These are phyloP conservation scores for Podospora tetraspora DNA, from an alignment of 495 filamentous ascomycete genomes.

Conservation along the genomic window DNA sequence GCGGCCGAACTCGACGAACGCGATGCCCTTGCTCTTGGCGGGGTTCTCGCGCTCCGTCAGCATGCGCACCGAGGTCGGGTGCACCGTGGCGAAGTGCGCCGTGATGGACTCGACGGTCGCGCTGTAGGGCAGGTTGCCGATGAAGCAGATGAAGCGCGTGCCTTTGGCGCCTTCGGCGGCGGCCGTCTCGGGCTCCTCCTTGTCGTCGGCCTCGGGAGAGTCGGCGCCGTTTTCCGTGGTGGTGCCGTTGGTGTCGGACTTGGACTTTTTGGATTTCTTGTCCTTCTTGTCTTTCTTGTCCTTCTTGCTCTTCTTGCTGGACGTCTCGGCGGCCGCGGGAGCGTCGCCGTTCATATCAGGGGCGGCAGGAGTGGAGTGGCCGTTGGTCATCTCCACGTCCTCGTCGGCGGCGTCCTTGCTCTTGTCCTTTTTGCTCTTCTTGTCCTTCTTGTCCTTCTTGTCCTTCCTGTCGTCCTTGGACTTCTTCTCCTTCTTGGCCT, in stretches of 20 bases:
- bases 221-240: constrained; percentile 6
- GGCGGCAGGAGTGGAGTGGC: neutral
- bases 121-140: constrained; percentile 86
- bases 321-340: constrained; percentile 24
- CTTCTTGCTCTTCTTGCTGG: constrained; percentile 25
- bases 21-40: constrained; percentile 72
- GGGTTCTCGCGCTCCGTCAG: constrained; percentile 65
- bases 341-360: constrained; percentile 7
- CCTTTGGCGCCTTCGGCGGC: constrained; percentile 36
- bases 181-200: constrained; percentile 16
- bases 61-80: constrained; percentile 67
- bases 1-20: constrained; percentile 86
- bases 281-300: constrained; percentile 28
- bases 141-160: constrained; percentile 76
- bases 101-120: constrained; percentile 62
- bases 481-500: constrained; percentile 21
- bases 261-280: constrained; percentile 24
- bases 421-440: constrained; percentile 20
- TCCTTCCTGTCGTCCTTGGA: constrained; percentile 36
- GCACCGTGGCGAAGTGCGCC: constrained; percentile 71
- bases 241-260: constrained; percentile 2
- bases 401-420: constrained; percentile 11
- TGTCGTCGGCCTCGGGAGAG: too few species aligned
- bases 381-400: constrained; percentile 16
- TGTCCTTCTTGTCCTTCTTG: constrained; percentile 32